A percentile compares a stretch with the other conserved stretches of the same genome.
phyloP scores from a whole-genome alignment of 331 rosid genomes.

The Malus hybrid region DNA sequence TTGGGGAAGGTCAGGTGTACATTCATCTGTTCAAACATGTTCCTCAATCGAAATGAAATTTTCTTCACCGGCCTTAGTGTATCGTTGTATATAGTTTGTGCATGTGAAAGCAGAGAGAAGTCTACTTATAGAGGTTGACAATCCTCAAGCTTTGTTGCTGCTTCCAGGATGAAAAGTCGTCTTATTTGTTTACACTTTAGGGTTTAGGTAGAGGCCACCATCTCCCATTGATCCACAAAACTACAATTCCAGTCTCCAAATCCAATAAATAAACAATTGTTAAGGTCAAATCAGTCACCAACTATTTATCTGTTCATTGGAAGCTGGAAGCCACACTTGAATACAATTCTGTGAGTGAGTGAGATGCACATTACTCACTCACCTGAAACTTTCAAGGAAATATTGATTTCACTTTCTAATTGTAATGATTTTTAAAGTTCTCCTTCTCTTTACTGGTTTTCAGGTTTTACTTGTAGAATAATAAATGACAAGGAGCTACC shows the following conservation, averaged over 20 bases:
- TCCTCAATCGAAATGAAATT: conserved; percentile 1
- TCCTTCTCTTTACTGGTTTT: too few species aligned
- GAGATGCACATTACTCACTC: not conserved
- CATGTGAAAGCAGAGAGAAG: conserved; percentile 98
- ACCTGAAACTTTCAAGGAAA: not conserved
- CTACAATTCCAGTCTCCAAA: not conserved
- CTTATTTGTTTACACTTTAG: not conserved
- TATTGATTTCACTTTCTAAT: not conserved
- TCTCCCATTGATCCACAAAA: not conserved
- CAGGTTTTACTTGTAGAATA: too few species aligned
- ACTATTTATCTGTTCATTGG: not conserved
- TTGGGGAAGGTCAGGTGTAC: conserved; percentile 91
- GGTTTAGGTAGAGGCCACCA: not conserved
- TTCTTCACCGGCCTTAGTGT: conserved; percentile 8
- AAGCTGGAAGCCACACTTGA: not conserved
- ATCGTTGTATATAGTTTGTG: conserved; percentile 54
- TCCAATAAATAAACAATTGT: not conserved
- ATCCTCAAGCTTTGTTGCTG: conserved; percentile 91
- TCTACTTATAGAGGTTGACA: conserved; percentile 90
- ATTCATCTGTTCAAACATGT: not conserved
- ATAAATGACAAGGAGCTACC: too few species aligned
- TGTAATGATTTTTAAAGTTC: too few species aligned
- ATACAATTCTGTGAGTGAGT: not conserved
- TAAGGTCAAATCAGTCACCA: not conserved
- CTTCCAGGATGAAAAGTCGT: conserved; percentile 78